Evolutionary conservation across 2,329 filamentous ascomycete species (phyloP).

Genomic region (Aureobasidium sp.): DNA sequence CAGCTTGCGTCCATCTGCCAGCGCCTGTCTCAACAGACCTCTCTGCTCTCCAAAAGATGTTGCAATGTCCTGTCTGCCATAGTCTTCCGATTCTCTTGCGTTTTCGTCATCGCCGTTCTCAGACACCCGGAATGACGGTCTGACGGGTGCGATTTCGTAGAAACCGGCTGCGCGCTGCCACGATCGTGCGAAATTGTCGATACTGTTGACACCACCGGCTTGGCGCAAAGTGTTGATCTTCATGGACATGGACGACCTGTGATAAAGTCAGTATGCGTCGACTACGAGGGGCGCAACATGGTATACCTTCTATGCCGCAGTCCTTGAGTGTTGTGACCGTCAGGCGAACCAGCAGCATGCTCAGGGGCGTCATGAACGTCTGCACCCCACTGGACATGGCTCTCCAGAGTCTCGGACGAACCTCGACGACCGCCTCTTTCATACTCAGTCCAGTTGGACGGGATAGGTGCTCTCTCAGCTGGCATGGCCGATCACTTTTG

Average conservation of each 20-base stretch:
- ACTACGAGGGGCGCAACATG: neutral
- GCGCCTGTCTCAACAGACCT: constrained; percentile 36
- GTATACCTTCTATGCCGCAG: constrained; percentile 29
- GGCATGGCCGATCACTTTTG: neutral
- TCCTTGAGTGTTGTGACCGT: constrained; percentile 1
- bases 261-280: neutral
- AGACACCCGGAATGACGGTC: constrained; percentile 60
- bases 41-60: constrained; percentile 33
- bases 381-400: constrained; percentile 14
- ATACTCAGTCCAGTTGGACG: constrained; percentile 42
- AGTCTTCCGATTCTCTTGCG: constrained; percentile 39
- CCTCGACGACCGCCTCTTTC: constrained; percentile 35
- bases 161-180: constrained; percentile 90
- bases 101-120: constrained; percentile 41
- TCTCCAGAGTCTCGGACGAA: constrained; percentile 29
- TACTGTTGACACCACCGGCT: constrained; percentile 84
- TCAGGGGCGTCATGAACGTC: constrained; percentile 16
- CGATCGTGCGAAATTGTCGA: constrained; percentile 86
- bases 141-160: constrained; percentile 75
- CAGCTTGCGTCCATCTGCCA: constrained; percentile 31
- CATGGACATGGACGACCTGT: constrained; percentile 43
- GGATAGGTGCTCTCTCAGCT: constrained; percentile 25
- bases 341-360: constrained; percentile 15
- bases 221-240: constrained; percentile 52
- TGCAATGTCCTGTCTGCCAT: constrained; percentile 20